A percentile compares a stretch with the other conserved stretches of the same genome.
Evolutionary conservation across 2,329 filamentous ascomycete genomes (phyloP).

Genomic region (Pseudogymnoascus sp.): DNA sequence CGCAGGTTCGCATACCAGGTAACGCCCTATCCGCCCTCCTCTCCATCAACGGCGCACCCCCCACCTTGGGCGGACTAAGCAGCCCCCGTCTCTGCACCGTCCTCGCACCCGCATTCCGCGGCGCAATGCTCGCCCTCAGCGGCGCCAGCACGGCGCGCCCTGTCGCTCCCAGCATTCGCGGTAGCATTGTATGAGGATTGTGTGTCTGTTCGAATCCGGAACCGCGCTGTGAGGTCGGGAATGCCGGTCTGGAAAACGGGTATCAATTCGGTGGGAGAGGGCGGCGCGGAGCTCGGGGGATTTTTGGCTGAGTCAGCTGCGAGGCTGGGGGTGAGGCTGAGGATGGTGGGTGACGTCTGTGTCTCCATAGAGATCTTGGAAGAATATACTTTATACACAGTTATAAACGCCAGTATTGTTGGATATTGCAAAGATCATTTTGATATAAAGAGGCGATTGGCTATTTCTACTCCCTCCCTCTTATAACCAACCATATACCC

Average conservation of each 20-base stretch:
- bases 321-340: background rate
- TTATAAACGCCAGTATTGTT: background rate
- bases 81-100: constrained; percentile 35
- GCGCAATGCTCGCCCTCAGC: background rate
- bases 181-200: constrained; percentile 19
- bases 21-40: constrained; percentile 57
- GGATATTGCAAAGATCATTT: background rate
- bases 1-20: constrained; percentile 39
- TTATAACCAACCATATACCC: background rate
- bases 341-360: background rate
- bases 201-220: background rate
- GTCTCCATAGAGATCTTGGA: background rate
- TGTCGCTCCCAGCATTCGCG: constrained; percentile 22
- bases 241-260: background rate
- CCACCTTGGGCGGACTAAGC: constrained; percentile 47
- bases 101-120: constrained; percentile 10
- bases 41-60: constrained; percentile 56
- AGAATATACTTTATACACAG: background rate
- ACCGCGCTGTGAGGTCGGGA: background rate
- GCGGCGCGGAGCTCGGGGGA: background rate
- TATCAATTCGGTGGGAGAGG: background rate
- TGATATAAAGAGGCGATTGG: background rate
- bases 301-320: constrained; percentile 12
- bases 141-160: constrained; percentile 12
- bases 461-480: constrained; percentile 1